Evolutionary conservation across 2,329 filamentous ascomycete genomes (phyloP).

Genomic region (Furcasterigmium sp.): DNA sequence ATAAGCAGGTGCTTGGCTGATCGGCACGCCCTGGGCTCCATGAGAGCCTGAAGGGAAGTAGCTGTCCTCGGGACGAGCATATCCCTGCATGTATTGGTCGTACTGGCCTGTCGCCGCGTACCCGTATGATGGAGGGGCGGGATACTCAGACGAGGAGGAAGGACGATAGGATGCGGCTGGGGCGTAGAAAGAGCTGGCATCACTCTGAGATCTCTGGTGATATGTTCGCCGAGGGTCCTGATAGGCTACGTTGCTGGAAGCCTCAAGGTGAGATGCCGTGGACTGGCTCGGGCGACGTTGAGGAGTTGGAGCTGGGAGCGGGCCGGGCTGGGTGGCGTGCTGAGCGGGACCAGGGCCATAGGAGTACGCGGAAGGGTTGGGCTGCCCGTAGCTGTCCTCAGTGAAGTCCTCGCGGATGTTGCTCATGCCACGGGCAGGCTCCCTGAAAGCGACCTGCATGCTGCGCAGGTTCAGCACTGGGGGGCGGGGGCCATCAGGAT

Average conservation of each 20-base stretch:
- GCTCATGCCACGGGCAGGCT: constrained; percentile 15
- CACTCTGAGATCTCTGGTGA: constrained; percentile 24
- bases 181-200: constrained; percentile 14
- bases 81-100: constrained; percentile 14
- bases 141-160: constrained; percentile 10
- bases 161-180: constrained; percentile 12
- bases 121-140: constrained; percentile 4
- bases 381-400: constrained; percentile 15
- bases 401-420: constrained; percentile 26
- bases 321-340: constrained; percentile 9
- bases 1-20: constrained; percentile 8
- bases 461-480: not conserved
- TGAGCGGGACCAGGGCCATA: not conserved
- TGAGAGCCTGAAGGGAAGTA: not conserved
- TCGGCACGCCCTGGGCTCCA: not conserved
- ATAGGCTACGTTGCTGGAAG: constrained; percentile 11
- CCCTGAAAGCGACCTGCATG: constrained; percentile 20
- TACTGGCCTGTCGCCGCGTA: constrained; percentile 7
- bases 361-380: not conserved
- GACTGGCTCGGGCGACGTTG: constrained; percentile 15
- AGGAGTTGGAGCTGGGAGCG: constrained; percentile 15
- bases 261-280: constrained; percentile 14
- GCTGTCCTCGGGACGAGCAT: constrained; percentile 11
- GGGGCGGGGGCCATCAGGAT: not conserved
- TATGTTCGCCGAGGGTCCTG: constrained; percentile 13